Base-by-base conservation (phyloP, 768 basidiomycete genomes). In the Trichaptum fuscoviolaceum region DNA sequence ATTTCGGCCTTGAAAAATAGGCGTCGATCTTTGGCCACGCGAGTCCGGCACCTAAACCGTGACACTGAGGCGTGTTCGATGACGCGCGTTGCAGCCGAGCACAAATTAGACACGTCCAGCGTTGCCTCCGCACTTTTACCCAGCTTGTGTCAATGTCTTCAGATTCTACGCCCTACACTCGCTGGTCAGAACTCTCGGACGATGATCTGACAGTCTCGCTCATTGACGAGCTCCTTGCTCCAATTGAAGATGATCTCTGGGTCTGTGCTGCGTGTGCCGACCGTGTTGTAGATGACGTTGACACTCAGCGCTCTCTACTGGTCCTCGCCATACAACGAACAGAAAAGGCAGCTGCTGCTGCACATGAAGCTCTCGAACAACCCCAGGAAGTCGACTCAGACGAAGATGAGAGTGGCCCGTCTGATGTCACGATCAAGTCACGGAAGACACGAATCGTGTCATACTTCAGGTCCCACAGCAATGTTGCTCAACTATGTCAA, bases 231-330 rank as follows among this genome's bases (percentile, higher is more conserved):
- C 71, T 81, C 23, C 82, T 95, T 23, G 77, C 74, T 9, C 70
- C 77, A 25, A 77, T 90, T 57, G 75, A 78, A 57, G 87, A 93
- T 71, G 89, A 95, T 74, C 76, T 88, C 9, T 95, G 92, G 92
- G 88, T 87, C 18, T 83, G 83, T 42, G 85, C 89, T n/a, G 91
- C 92, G 1, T 90, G 86, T 70, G 78, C 81, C 26, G 91, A 93
- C 77, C 82, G 89, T 66, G 75, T 89, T 26, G 77, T 89, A n/a
- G 80, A 89, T 68, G 80, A 87, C 73, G 77, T 82, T 24, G 74
- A 73, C 64, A 75, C 85, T 17, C 87, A 93, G 69, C 80, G 80
- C 63, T 78, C 79, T 9, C 78, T 95, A 30, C 79, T 93, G 26
- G 79, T 85, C 42, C 74, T 87, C 27, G 94, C 90, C 9, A 77